Evolutionary conservation across 2,329 filamentous ascomycete species (phyloP).

Genomic region (Pseudodiploospora longispora): DNA sequence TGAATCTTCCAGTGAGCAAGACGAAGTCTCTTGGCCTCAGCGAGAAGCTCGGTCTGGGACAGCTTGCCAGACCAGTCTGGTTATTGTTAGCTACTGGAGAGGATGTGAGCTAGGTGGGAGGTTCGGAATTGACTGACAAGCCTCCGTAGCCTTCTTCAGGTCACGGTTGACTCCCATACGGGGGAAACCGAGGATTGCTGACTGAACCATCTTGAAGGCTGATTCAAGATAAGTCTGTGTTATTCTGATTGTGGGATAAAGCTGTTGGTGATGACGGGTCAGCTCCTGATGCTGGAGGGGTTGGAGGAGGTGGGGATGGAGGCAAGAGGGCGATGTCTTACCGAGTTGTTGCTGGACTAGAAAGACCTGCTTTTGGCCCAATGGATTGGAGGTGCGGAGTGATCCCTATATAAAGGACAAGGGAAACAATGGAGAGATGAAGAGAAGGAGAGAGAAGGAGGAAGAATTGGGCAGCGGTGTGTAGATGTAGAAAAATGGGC

Average conservation of each 20-base stretch:
- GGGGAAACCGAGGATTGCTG: slow-evolving; percentile 91
- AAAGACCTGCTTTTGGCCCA: slow-evolving; percentile 5
- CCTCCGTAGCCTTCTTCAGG: slow-evolving; percentile 99
- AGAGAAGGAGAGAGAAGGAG: background rate
- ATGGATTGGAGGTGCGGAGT: background rate
- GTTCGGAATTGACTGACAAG: slow-evolving; percentile 48
- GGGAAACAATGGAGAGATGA: background rate
- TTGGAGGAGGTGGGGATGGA: background rate
- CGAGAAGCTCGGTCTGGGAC: slow-evolving; percentile 80
- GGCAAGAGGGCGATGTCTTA: background rate
- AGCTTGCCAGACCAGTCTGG: slow-evolving; percentile 84
- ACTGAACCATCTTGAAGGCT: slow-evolving; percentile 52
- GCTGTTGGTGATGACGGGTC: background rate
- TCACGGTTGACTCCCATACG: slow-evolving; percentile 98
- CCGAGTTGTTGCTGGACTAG: slow-evolving; percentile 1
- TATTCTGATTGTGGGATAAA: background rate
- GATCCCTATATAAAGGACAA: too few species aligned
- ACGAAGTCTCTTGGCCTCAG: slow-evolving; percentile 94
- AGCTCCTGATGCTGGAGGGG: too few species aligned
- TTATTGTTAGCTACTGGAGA: slow-evolving; percentile 14
- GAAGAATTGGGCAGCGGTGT: slow-evolving; percentile 1
- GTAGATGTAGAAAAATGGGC: slow-evolving; percentile 4
- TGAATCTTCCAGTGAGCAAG: slow-evolving; percentile 99
- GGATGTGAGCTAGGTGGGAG: slow-evolving; percentile 24
- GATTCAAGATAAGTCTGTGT: slow-evolving; percentile 9